Evolutionary conservation across 148 eudicot genomes (phyloP), one percentile per base, ranked within the genome.

Genomic region (Talinum fruticosum): DNA sequence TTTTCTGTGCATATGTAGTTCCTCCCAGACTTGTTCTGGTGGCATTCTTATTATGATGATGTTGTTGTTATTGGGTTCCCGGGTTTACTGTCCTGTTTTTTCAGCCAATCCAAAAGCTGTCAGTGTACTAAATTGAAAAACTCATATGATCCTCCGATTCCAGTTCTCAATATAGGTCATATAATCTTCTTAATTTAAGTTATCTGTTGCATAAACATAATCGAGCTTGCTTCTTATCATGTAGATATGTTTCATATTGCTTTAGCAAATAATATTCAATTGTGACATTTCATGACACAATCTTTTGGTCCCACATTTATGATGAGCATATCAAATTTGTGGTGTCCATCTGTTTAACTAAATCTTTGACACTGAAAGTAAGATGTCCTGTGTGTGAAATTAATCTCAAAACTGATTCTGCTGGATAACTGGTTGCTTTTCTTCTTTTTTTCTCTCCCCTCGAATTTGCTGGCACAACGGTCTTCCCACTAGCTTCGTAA

Each of bases 291-390:
- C 38, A 44, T 36, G 75, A 32, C 76, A 61, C 54, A 30, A 69
- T 41, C 57, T 69, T 74, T 41, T 49, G 81, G 66, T 66, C 81
- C 81, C 61, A 66, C 66, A n/a, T 32, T 37, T 69, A 69, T 68
- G 28, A 79, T 79, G 79, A 75, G 85, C 85, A 71, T 82, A 82
- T 82, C 82, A 82, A 79, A 70, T 74, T 82, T 82, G 82, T 82
- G 82, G 82, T 82, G 54, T 79, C 72, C 19, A 65, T 82, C 26
- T 69, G 35, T 53, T 64, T 14, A 62, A 79, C 79, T 54, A 54
- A 49, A 51, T 73, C 30, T 53, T 62, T 51, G 66, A 54, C 8
- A 23, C 49, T 79, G 44, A 49, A 61, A 36, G 35, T 71, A 36
- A 62, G 51, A 35, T 79, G 79, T 73, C 76, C 74, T 73, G 41